Percentiles rank a stretch among this genome's conserved stretches.
phyloP scores from a whole-genome alignment of 352 stramenopile genomes.

The Pythium dissimile region DNA sequence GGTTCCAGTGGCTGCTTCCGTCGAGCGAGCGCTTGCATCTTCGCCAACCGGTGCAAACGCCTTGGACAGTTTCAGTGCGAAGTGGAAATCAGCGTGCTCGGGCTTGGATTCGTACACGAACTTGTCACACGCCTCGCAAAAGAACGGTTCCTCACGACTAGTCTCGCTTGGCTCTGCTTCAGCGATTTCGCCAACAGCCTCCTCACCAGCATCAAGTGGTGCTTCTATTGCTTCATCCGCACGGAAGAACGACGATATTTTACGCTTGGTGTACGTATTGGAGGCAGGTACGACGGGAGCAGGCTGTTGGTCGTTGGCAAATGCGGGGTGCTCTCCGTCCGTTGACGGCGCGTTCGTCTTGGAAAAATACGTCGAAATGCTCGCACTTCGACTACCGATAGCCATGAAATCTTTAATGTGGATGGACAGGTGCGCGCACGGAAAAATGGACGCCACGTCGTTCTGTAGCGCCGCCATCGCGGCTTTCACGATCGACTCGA shows the following conservation, averaged over 20 bases:
- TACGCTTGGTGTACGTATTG: conserved; percentile 26
- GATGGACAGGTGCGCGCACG: conserved; percentile 51
- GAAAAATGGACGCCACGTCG: conserved; percentile 54
- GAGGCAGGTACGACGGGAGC: background rate
- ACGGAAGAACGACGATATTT: conserved; percentile 63
- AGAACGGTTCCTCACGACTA: conserved; percentile 9
- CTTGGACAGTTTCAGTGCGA: conserved; percentile 17
- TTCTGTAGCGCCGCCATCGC: conserved; percentile 50
- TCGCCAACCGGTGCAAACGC: conserved; percentile 5
- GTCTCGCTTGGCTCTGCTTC: background rate
- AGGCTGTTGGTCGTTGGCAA: conserved; percentile 1
- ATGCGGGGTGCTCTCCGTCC: background rate
- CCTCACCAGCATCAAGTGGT: too few relatives aligned
- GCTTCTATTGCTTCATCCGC: background rate
- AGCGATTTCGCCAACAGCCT: too few relatives aligned
- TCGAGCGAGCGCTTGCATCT: background rate
- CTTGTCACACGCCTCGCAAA: conserved; percentile 22
- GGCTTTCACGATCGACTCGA: conserved; percentile 50
- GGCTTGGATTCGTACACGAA: conserved; percentile 24
- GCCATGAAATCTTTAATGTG: conserved; percentile 69
- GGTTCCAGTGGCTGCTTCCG: background rate
- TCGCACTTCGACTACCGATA: conserved; percentile 36
- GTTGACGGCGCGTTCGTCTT: conserved; percentile 18
- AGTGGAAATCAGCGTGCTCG: conserved; percentile 25
- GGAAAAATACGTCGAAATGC: conserved; percentile 72